Conservation (phyloP, 805 yeast genomes). For the Candida golubevii region DNA sequence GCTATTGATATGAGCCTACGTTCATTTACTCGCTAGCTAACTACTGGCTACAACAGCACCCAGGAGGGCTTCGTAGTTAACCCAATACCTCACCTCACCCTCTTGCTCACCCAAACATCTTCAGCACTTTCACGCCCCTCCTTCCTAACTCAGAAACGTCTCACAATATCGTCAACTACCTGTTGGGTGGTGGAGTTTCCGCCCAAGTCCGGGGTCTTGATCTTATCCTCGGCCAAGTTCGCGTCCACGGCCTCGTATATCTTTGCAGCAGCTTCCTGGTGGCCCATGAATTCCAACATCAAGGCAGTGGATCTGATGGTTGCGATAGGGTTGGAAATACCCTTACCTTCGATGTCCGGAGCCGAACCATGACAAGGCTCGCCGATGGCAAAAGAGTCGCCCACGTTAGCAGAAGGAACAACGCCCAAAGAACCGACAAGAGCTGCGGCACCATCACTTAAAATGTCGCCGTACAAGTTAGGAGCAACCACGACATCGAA, state of each 20-base stretch:
- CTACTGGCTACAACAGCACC: too few relatives aligned
- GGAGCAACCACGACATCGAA: slow-evolving; percentile 99
- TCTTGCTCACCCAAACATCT: too few relatives aligned
- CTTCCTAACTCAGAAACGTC: slow-evolving; percentile 29
- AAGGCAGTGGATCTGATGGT: slow-evolving; percentile 97
- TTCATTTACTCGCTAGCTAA: too few relatives aligned
- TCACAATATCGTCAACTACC: slow-evolving; percentile 78
- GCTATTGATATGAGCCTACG: too few relatives aligned
- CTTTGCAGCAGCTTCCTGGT: slow-evolving; percentile 81
- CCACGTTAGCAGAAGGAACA: slow-evolving; percentile 97
- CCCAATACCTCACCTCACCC: too few relatives aligned
- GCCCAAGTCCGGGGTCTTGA: slow-evolving; percentile 93
- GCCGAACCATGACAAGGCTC: slow-evolving; percentile 99
- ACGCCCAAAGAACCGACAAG: slow-evolving; percentile 96
- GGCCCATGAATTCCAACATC: slow-evolving; percentile 95
- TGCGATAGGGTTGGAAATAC: slow-evolving; percentile 94
- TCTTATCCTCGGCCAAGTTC: slow-evolving; percentile 71
- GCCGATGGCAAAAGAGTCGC: slow-evolving; percentile 93
- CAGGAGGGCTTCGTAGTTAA: too few relatives aligned
- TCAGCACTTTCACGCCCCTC: not conserved
- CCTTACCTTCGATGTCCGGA: slow-evolving; percentile 95
- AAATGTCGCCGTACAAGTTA: slow-evolving; percentile 94
- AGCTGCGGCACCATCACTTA: slow-evolving; percentile 98
- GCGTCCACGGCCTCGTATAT: slow-evolving; percentile 95
- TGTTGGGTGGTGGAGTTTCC: slow-evolving; percentile 84